These are phyloP conservation scores for Sistotremastrum niveocremeum DNA, from an alignment of 768 basidiomycete species.

Conservation along the genomic window DNA sequence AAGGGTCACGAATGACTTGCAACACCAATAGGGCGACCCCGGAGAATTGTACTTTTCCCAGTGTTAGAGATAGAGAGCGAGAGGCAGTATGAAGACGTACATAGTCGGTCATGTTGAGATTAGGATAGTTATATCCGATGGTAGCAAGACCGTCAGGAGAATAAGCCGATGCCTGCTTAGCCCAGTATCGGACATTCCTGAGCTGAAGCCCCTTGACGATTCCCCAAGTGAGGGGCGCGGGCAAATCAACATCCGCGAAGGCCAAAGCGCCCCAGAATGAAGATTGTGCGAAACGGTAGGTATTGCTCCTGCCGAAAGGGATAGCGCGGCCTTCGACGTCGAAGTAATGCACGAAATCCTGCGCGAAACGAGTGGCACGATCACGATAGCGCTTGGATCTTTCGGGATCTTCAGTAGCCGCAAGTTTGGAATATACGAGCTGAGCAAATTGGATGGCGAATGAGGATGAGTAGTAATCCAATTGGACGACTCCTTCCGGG, in stretches of 20 bases:
- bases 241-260: constrained; percentile 54
- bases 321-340: constrained; percentile 61
- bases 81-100: background rate
- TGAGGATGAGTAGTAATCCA: constrained; percentile 68
- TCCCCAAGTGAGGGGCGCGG: constrained; percentile 62
- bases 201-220: constrained; percentile 60
- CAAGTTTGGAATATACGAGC: constrained; percentile 55
- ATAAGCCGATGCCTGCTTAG: constrained; percentile 47
- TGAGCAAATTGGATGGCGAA: constrained; percentile 72
- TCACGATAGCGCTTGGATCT: constrained; percentile 52
- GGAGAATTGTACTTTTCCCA: constrained; percentile 61
- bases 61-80: constrained; percentile 8
- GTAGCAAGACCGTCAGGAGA: constrained; percentile 54
- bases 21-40: constrained; percentile 72
- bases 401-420: constrained; percentile 45
- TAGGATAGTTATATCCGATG: constrained; percentile 58
- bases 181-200: constrained; percentile 62
- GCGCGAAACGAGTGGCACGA: constrained; percentile 46
- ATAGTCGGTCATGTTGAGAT: constrained; percentile 49
- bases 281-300: constrained; percentile 72
- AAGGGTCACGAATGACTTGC: constrained; percentile 60
- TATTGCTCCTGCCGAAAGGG: constrained; percentile 64
- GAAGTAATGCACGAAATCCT: constrained; percentile 66
- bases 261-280: constrained; percentile 68
- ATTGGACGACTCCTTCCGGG: constrained; percentile 62